Evolutionary conservation across 768 basidiomycete species (phyloP), one percentile per base, ranked within the genome.

Genomic region (Mycena leptocephala): DNA sequence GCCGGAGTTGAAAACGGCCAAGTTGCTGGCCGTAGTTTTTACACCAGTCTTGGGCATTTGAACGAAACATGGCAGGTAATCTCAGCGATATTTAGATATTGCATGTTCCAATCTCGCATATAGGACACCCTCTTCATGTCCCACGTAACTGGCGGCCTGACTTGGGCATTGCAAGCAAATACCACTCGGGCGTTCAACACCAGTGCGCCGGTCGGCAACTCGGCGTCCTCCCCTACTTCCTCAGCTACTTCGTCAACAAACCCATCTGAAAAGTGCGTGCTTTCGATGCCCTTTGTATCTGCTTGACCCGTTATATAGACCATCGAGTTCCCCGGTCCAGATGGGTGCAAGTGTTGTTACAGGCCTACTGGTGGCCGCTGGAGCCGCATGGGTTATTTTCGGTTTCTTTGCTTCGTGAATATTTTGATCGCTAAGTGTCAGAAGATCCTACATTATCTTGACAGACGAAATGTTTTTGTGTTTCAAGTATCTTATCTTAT

Each of bases 11-110:
- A 90, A 76, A 82, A 81, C 32, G 83, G 87, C 24, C 82, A 88
- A 30, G 79, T 81, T 48, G 89, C 92, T 3, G 96, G 95, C 26
- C 90, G 96, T 43, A 95, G 95, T 79, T 97, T 95, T 86, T 97
- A 95, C 82, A 97, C 96, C 0, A 89, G 92, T 76, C 88, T 97
- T 0, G 96, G 96, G 0, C 96, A 97, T 82, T 84, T 92, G 66
- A 93, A 92, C 79, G 92, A 94, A 80, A 95, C 94, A 37, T 96
- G 95, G 95, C 85, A 90, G 85, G 94, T 93, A 67, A 33, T 83
- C 26, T 26, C 59, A 11, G 70, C 10, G 14, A 32, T 8, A 5
- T 53, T 53, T 5, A 32, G 24, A 18, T 32, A 28, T 48, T n/a
- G 16, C n/a, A 61, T 35, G 13, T 26, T 13, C 67, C 22, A 43